These are phyloP conservation scores for Debaryomycetaceae sp. DNA, from an alignment of 1,139 yeast genomes.

Conservation along the genomic window DNA sequence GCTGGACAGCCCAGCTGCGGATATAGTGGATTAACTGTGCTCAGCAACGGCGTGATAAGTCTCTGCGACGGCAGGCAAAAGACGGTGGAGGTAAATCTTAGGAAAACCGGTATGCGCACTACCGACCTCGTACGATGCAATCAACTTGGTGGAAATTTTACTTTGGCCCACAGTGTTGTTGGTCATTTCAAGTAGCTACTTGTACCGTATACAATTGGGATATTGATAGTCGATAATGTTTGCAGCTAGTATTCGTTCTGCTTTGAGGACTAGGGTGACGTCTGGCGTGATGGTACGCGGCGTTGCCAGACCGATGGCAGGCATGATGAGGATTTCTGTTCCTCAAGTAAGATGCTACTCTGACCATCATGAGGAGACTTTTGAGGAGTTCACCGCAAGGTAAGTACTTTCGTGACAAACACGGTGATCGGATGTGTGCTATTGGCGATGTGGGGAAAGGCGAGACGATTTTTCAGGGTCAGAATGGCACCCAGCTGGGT, in stretches of 20 bases:
- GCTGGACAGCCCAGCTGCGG: no score
- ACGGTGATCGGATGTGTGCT: no score
- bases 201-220: constrained; percentile 1
- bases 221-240: constrained; percentile 29
- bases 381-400: constrained; percentile 90
- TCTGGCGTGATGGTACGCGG: constrained; percentile 21
- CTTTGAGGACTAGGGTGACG: constrained; percentile 44
- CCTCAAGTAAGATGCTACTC: constrained; percentile 61
- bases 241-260: constrained; percentile 51
- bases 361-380: constrained; percentile 82
- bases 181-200: neutral
- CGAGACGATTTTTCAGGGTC: neutral
- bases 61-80: neutral
- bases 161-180: neutral
- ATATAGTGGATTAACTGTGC: no score
- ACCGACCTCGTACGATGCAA: constrained; percentile 11
- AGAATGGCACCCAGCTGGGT: neutral
- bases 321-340: constrained; percentile 11
- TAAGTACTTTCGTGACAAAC: constrained; percentile 18
- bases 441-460: no score
- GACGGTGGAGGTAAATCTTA: neutral
- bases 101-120: constrained; percentile 5
- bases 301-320: constrained; percentile 20
- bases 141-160: neutral
- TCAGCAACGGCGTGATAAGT: no score